These are phyloP conservation scores for Amanita rubescens DNA, from an alignment of 768 basidiomycete genomes.

Conservation along the genomic window DNA sequence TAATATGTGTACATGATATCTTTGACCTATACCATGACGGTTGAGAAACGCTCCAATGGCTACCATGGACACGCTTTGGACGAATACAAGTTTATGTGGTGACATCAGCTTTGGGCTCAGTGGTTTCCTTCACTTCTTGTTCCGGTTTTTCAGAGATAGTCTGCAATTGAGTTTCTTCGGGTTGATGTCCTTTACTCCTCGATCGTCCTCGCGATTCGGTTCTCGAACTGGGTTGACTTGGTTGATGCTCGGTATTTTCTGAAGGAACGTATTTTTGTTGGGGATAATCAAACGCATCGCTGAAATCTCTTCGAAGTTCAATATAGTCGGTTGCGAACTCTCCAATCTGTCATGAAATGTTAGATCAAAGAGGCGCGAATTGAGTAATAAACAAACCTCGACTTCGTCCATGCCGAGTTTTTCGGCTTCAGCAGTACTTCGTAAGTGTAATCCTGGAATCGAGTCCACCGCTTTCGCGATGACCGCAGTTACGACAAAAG, in stretches of 20 bases:
- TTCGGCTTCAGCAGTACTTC: constrained; percentile 49
- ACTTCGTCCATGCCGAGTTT: constrained; percentile 62
- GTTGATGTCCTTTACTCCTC: constrained; percentile 1
- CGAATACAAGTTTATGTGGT: too few species aligned
- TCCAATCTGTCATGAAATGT: constrained; percentile 38
- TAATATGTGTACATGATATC: neutral
- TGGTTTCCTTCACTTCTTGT: constrained; percentile 9
- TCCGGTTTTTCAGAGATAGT: constrained; percentile 25
- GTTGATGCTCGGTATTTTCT: neutral
- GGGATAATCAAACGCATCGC: constrained; percentile 25
- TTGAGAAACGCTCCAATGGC: neutral
- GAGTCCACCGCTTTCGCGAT: constrained; percentile 51
- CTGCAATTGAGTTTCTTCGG: constrained; percentile 9
- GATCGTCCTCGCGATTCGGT: neutral
- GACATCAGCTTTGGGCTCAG: neutral
- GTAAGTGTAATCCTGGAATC: constrained; percentile 51
- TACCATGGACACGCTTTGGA: neutral
- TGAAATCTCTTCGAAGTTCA: constrained; percentile 60
- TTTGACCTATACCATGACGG: neutral
- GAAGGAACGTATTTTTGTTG: neutral
- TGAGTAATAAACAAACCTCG: constrained; percentile 35
- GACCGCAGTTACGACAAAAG: constrained; percentile 53
- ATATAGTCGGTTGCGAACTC: constrained; percentile 67
- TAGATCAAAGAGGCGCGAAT: neutral
- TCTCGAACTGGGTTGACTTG: neutral